A percentile compares a stretch with the other conserved stretches of the same genome.
Evolutionary conservation across 495 filamentous ascomycete species (phyloP).

Genomic region (Darksidea phi): DNA sequence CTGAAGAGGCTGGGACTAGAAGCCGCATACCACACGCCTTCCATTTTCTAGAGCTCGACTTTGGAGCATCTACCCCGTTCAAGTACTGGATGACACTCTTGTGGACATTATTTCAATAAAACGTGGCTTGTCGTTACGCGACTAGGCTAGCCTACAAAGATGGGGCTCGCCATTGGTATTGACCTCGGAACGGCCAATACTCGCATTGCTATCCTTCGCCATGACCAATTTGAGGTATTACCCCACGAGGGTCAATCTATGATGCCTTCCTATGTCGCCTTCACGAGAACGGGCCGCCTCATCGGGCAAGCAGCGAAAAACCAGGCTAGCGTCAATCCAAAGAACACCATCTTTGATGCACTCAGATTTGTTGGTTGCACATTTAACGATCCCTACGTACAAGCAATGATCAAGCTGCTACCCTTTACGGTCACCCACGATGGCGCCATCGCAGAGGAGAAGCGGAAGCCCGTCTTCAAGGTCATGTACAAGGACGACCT

Average conservation of each 20-base stretch:
- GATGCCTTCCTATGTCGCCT: conserved; percentile 96
- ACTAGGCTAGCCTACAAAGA: background rate
- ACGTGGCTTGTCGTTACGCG: background rate
- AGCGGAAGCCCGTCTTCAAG: conserved; percentile 44
- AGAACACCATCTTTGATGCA: conserved; percentile 97
- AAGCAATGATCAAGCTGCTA: conserved; percentile 54
- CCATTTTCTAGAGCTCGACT: background rate
- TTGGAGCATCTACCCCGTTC: background rate
- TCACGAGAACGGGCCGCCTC: conserved; percentile 96
- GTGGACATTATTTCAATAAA: background rate
- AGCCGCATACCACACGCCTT: background rate
- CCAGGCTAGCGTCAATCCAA: conserved; percentile 98
- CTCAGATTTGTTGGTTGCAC: conserved; percentile 78
- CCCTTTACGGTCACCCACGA: conserved; percentile 52
- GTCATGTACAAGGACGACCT: conserved; percentile 52
- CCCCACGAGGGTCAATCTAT: background rate
- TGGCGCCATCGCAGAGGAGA: conserved; percentile 32
- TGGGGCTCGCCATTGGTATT: background rate
- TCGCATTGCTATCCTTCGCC: background rate
- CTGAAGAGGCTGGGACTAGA: background rate
- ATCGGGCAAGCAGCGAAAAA: conserved; percentile 99
- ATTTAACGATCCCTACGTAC: conserved; percentile 49
- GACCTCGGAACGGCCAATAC: background rate
- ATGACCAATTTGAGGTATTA: background rate
- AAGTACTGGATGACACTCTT: background rate